Evolutionary conservation across 768 basidiomycete species (phyloP).

Genomic region (Hypsizygus marmoreus): DNA sequence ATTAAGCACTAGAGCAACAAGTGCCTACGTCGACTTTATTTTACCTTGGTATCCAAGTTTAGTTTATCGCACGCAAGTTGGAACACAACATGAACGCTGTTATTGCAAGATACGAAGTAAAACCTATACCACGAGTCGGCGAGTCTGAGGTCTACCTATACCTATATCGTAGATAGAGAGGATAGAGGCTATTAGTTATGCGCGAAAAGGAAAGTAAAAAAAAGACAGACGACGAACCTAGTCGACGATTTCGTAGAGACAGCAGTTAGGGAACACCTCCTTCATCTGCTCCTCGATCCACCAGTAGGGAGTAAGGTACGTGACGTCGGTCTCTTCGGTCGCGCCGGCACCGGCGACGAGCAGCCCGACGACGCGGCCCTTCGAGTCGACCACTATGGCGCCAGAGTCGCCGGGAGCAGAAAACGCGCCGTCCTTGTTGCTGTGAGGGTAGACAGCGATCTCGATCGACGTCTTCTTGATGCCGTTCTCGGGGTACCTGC

Average conservation of each 20-base stretch:
- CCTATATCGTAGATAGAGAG: too few species aligned
- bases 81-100: too few species aligned
- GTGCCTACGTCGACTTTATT: too few species aligned
- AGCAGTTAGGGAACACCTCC: conserved; percentile 22
- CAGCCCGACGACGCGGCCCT: conserved; percentile 34
- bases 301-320: conserved; percentile 37
- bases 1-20: too few species aligned
- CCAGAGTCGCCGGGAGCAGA: conserved; percentile 39
- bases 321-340: conserved; percentile 26
- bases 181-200: too few species aligned
- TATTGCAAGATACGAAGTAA: too few species aligned
- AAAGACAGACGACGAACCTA: conserved; percentile 4
- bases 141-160: too few species aligned
- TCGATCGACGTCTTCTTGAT: conserved; percentile 27
- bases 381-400: conserved; percentile 30
- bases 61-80: too few species aligned
- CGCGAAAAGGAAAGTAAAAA: neutral
- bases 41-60: too few species aligned
- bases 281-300: conserved; percentile 27
- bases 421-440: conserved; percentile 26
- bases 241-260: too few species aligned
- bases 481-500: conserved; percentile 17
- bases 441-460: conserved; percentile 26
- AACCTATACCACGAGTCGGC: too few species aligned
- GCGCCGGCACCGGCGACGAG: conserved; percentile 33